These are phyloP conservation scores for Hypoxylon sp. DNA, from an alignment of 2,329 filamentous ascomycete genomes.

Conservation along the genomic window DNA sequence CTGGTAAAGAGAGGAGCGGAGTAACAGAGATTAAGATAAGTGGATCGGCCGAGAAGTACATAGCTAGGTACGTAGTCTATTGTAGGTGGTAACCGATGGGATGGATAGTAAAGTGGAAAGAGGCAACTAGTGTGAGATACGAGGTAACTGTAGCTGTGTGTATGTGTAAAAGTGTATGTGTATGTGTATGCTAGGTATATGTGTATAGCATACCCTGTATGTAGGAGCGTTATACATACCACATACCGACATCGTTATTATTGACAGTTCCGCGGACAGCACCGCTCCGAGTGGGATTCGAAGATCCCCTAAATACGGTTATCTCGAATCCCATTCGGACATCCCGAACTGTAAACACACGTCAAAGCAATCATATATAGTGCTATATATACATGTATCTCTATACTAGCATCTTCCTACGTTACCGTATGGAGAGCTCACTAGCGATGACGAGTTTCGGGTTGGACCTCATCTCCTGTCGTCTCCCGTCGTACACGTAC, in stretches of 20 bases:
- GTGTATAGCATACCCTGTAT: not conserved
- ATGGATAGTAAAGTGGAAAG: conserved; percentile 39
- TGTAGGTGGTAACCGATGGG: conserved; percentile 39
- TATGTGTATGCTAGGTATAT: not conserved
- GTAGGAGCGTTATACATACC: not conserved
- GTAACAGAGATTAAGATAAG: conserved; percentile 5
- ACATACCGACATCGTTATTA: not conserved
- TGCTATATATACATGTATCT: conserved; percentile 20
- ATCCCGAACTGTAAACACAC: conserved; percentile 26
- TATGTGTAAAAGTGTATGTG: too few species aligned
- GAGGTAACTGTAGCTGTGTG: not conserved
- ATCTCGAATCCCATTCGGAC: conserved; percentile 22
- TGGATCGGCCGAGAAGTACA: conserved; percentile 4
- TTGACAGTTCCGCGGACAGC: not conserved
- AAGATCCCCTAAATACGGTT: not conserved
- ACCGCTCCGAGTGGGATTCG: not conserved
- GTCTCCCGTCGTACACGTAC: not conserved
- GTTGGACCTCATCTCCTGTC: conserved; percentile 23
- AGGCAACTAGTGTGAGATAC: not conserved
- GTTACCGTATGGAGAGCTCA: conserved; percentile 11
- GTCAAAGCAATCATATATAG: too few species aligned
- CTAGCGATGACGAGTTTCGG: conserved; percentile 32
- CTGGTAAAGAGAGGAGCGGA: conserved; percentile 6
- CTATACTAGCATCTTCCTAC: conserved; percentile 10
- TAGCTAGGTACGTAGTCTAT: conserved; percentile 14